phyloP scores from a whole-genome alignment of 371 early-diverging fungal genomes.

The Blakeslea trispora region DNA sequence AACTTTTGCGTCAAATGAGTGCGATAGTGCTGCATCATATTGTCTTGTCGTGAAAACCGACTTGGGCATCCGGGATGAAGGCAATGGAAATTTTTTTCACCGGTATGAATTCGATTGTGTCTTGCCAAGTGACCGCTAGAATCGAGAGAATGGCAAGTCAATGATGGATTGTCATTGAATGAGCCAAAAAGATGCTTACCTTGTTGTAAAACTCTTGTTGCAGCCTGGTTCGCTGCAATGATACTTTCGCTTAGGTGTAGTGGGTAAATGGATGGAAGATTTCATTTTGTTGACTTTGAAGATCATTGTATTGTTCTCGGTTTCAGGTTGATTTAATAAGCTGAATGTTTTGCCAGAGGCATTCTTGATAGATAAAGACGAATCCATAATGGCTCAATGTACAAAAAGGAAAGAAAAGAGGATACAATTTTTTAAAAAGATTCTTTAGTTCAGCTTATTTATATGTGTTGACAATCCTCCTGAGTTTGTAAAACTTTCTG shows the following conservation, averaged over 20 bases:
- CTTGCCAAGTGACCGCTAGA: slow-evolving; percentile 85
- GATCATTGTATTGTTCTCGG: background rate
- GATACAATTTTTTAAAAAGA: background rate
- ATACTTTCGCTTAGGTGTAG: slow-evolving; percentile 38
- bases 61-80: slow-evolving; percentile 75
- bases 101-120: slow-evolving; percentile 87
- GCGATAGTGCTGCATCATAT: slow-evolving; percentile 87
- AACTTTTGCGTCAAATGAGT: slow-evolving; percentile 74
- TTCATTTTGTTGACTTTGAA: slow-evolving; percentile 11
- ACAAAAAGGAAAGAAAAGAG: background rate
- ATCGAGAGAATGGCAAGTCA: slow-evolving; percentile 2
- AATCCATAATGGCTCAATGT: slow-evolving; percentile 7
- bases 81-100: slow-evolving; percentile 88
- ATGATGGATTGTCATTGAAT: too few relatives aligned
- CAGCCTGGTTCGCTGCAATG: slow-evolving; percentile 55
- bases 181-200: slow-evolving; percentile 33
- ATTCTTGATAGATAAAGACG: slow-evolving; percentile 16
- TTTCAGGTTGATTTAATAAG: slow-evolving; percentile 9
- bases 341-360: slow-evolving; percentile 18
- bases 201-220: slow-evolving; percentile 61
- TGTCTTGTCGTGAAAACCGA: slow-evolving; percentile 84
- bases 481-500: slow-evolving; percentile 3
- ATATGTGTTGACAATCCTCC: background rate
- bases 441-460: background rate
- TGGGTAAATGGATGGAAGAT: slow-evolving; percentile 3